Base-by-base conservation (phyloP, 2,329 filamentous ascomycete genomes). In the Fusarium dlaminii region DNA sequence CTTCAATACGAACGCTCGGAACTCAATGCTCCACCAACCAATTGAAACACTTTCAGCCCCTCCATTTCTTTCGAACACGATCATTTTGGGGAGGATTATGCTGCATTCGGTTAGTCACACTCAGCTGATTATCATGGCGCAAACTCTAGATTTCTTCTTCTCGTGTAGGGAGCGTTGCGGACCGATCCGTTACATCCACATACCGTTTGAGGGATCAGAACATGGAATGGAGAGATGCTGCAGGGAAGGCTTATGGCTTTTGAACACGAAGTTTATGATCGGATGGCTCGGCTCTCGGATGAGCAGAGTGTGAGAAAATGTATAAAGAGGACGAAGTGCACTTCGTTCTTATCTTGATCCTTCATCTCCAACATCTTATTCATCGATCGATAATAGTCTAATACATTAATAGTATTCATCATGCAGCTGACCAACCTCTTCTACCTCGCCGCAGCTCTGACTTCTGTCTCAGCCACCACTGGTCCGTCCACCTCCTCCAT, bases 361-460 rank as follows among this genome's bases (percentile, higher is more conserved):
- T n/a, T 8, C 22, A 27, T 29, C 24, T 27, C 3, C 6, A 27
- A 8, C 6, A 58, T 57, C 22, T 4, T n/a, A 8, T 15, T 10
- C 18, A 29, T 22, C 24, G 2, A 32, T 27, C n/a, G 8, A 36
- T 15, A 34, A 36, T 36, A 27, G 0, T 12, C 9, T n/a, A 30
- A 59, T 39, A 32, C 9, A 24, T 7, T 17, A n/a, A 39, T 39
- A 59, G 1, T 17, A 11, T 60, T 12, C 72, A 86, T 77, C 22
- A 86, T 87, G 85, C 82, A 85, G 74, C 74, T 85, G 78, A 77
- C 82, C 71, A 80, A 73, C 66, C 72, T 85, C 66, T 57, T 85
- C 63, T 75, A 77, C 69, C 72, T 85, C 74, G 77, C 85, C 65
- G 72, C 81, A 37, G 66, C 80, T 68, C 75, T 81, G 66, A 76